Conservation (phyloP, 331 rosid genomes). For the Arachis monticola region DNA sequence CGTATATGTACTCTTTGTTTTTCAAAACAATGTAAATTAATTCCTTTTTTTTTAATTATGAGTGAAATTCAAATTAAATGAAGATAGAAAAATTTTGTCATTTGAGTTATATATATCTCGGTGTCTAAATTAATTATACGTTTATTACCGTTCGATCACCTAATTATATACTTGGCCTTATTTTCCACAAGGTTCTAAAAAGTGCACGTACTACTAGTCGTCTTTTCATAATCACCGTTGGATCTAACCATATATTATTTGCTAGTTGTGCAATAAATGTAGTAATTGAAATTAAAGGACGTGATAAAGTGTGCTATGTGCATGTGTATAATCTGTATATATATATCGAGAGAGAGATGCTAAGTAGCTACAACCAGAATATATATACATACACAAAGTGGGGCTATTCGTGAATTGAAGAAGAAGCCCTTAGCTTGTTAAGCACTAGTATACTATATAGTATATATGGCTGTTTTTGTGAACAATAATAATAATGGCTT, state of each 20-base stretch:
- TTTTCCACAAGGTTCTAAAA: background rate
- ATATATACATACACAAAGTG: background rate
- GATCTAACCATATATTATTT: background rate
- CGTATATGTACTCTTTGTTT: background rate
- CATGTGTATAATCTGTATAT: background rate
- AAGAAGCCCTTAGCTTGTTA: background rate
- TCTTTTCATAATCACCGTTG: background rate
- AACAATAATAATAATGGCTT: background rate
- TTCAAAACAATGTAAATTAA: background rate
- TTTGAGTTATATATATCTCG: no score
- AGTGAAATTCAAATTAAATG: no score
- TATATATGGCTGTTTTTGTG: slow-evolving; percentile 6
- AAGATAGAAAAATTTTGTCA: no score
- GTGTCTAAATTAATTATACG: no score
- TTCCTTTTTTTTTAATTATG: no score
- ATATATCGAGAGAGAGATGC: slow-evolving; percentile 1
- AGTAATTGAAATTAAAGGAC: slow-evolving; percentile 20
- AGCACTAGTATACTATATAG: background rate
- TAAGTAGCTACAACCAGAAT: background rate
- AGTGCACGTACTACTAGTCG: background rate
- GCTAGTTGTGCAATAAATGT: slow-evolving; percentile 28
- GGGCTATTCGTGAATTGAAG: background rate
- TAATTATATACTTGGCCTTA: background rate
- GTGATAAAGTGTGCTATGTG: background rate
- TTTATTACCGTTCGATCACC: background rate